Conservation (phyloP, 805 yeast genomes). For the Schizosaccharomyces osmophilus region DNA sequence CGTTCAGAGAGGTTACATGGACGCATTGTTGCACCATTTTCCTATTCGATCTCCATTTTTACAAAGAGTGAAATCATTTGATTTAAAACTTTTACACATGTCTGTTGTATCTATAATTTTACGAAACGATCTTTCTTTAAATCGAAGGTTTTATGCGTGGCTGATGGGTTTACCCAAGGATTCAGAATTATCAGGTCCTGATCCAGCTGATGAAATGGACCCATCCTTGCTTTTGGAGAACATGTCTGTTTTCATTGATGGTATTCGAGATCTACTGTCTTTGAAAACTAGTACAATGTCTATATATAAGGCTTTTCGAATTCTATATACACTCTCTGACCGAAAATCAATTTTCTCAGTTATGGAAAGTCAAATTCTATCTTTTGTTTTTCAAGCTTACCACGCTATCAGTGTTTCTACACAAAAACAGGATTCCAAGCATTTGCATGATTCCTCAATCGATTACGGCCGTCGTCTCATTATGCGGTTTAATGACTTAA, state of each 20-base stretch:
- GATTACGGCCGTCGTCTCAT: not conserved
- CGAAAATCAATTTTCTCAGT: conserved; percentile 16
- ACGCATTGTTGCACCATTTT: conserved; percentile 42
- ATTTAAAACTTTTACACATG: conserved; percentile 33
- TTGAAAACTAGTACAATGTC: conserved; percentile 6
- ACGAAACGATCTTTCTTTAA: conserved; percentile 77
- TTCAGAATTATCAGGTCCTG: conserved; percentile 4
- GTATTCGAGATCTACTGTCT: not conserved
- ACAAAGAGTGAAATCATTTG: conserved; percentile 24
- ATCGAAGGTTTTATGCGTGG: conserved; percentile 87
- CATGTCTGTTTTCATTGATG: not conserved
- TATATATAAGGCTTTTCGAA: conserved; percentile 12
- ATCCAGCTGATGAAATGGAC: not conserved
- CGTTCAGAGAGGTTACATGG: conserved; percentile 74
- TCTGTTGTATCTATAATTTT: conserved; percentile 45
- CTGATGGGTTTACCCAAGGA: conserved; percentile 53
- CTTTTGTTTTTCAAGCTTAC: not conserved
- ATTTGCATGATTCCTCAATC: not conserved
- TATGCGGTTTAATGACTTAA: not conserved
- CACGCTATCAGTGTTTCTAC: not conserved
- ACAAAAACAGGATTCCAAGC: not conserved
- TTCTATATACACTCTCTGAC: conserved; percentile 30
- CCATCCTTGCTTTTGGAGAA: not conserved
- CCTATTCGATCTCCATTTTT: conserved; percentile 39
- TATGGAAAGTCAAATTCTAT: not conserved